Evolutionary conservation across 2,329 filamentous ascomycete species (phyloP).

Genomic region (Alternaria burnsii): DNA sequence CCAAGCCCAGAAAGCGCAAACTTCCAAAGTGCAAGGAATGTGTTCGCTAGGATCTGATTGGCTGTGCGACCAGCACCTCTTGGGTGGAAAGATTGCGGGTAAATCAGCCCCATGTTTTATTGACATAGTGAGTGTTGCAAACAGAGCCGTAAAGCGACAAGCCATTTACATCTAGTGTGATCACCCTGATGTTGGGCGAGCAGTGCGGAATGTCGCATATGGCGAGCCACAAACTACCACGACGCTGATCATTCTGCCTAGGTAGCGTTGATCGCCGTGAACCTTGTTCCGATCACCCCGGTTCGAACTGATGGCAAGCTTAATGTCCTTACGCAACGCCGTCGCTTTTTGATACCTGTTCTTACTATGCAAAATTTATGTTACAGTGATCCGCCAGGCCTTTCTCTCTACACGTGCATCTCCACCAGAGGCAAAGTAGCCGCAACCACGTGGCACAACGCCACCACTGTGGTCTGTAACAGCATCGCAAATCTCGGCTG

Average conservation of each 20-base stretch:
- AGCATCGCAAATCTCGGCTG: not conserved
- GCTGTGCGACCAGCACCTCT: not conserved
- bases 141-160: not conserved
- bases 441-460: not conserved
- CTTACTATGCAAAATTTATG: not conserved
- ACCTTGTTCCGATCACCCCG: not conserved
- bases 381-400: not conserved
- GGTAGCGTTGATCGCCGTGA: not conserved
- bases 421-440: not conserved
- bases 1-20: not conserved
- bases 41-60: not conserved
- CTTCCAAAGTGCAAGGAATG: not conserved
- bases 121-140: not conserved
- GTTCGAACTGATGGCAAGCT: not conserved
- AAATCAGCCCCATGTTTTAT: not conserved
- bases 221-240: not conserved
- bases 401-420: not conserved
- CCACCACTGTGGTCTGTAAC: not conserved
- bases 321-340: not conserved
- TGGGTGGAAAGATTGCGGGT: not conserved
- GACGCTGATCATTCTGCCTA: not conserved
- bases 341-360: not conserved
- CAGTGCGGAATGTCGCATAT: not conserved
- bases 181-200: not conserved
- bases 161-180: not conserved